Base-by-base conservation (phyloP, 352 stramenopile species). In the Phytophthora quininea region DNA sequence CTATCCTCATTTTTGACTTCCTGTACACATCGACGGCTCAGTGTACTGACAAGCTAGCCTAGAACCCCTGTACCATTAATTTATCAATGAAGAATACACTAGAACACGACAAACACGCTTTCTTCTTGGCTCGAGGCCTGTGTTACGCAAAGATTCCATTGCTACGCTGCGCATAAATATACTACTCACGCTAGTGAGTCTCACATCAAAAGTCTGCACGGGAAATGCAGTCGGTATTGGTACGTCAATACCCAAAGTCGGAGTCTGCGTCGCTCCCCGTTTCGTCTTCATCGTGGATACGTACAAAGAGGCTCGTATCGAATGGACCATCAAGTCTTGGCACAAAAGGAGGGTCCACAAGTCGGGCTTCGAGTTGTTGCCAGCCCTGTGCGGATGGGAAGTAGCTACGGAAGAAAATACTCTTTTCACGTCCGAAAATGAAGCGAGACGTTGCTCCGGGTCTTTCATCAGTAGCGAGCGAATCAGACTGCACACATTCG, bases 261-360 rank as follows among this genome's bases (percentile, higher is more conserved):
- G 82, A 88, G 48, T 76, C 68, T 33, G 75, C 73, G 61, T 87
- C 67, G 33, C 67, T 76, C 33, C 79, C 78, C 24, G 74, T 69
- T 10, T 73, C 67, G 29, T 76, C 68, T 6, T 77, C 76, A 15
- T 84, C 82, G 9, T 74, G 59, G 24, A 77, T 56, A 57, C 64
- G 69, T 10, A 77, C 74, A 32, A 93, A 93, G 11, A 90, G 71
- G 53, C 79, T 88, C 15, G 79, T 91, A 60, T 93, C 84, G 52
- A 90, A 88, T 14, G 63, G 65, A 3, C 81, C 77, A 38, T 82
- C 69, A 35, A 93, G 68, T 67, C 79, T 64, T 3, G 84, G 84
- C 29, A 90, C 69, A 46, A 93, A 93, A 8, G 84, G 84, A 54
- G 80, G 64, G 3, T 70, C 45, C 30, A 73, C 45, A 47, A 88